Evolutionary conservation across 1,139 yeast genomes (phyloP), one percentile per base, ranked within the genome.

Genomic region (Suhomyces anneliseae): DNA sequence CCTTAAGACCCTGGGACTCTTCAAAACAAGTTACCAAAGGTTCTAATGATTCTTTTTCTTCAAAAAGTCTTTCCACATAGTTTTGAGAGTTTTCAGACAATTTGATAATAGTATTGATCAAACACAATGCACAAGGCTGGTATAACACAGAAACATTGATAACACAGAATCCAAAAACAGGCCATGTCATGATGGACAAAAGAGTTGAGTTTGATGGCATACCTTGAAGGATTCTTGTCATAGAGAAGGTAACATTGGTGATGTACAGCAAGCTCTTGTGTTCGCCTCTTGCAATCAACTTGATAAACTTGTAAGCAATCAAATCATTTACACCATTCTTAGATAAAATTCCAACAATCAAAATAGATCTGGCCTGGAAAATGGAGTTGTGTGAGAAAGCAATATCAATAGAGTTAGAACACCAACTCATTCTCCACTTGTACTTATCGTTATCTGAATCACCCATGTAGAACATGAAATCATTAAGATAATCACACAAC

Each of bases 401-500:
- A 19, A 87, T 79, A 53, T 82, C 83, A 56, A 85, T 71, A 1
- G 86, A 81, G 57, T 82, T 79, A 31, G 87, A 75, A 52, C 82
- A 76, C 90, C 93, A 88, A 48, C 87, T 76, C 8, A 85, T 70
- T 54, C 82, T 72, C 89, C 93, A 87, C 36, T 76, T 73, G 7
- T 78, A 73, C 41, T 78, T 75, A 44, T 81, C 79, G 34, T 46
- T 46, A 49, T 68, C 78, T n/a, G 82, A 74, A 31, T 72, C 68
- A 6, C 83, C 83, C 58, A 87, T 70, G 8, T 56, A 60, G 1
- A 59, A 47, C 27, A 75, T 68, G 47, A 87, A 76, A 26, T 77
- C 78, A 46, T 82, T 68, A 53, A 89, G 69, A 43, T 85, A 74
- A 43, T 81, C 82, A 54, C 90, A 82, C 39, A 88, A 77, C 12